Evolutionary conservation across 371 early-diverging fungal species (phyloP).

Genomic region (Mucor piriformis): DNA sequence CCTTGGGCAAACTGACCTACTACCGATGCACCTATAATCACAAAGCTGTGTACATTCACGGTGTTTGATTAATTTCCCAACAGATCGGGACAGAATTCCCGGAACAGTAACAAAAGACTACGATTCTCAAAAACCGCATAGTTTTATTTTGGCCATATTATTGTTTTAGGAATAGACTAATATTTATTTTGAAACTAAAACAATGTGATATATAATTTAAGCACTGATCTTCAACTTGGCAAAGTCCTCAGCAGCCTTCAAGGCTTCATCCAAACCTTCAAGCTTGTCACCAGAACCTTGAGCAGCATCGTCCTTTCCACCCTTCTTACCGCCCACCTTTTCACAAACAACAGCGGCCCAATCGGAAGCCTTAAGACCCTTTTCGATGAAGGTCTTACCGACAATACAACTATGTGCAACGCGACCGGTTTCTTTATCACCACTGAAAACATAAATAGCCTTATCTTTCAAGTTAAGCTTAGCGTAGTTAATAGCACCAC

Average conservation of each 20-base stretch:
- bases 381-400: constrained; percentile 62
- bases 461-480: constrained; percentile 77
- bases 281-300: constrained; percentile 78
- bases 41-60: too few species aligned
- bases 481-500: constrained; percentile 76
- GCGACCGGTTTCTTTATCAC: constrained; percentile 69
- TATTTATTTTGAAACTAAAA: too few species aligned
- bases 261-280: constrained; percentile 72
- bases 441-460: constrained; percentile 83
- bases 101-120: too few species aligned
- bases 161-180: too few species aligned
- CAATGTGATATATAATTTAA: neutral
- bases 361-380: constrained; percentile 86
- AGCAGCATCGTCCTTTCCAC: constrained; percentile 87
- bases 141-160: too few species aligned
- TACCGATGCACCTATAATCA: too few species aligned
- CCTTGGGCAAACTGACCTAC: too few species aligned
- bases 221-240: constrained; percentile 66
- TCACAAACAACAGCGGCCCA: constrained; percentile 87
- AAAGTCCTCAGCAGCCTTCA: constrained; percentile 76
- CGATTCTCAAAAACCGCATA: too few species aligned
- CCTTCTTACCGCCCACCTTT: constrained; percentile 88
- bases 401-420: constrained; percentile 88
- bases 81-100: too few species aligned
- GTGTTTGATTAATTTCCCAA: too few species aligned